Conservation (phyloP, 129 eudicot genomes). For the Saussurea involucrata region DNA sequence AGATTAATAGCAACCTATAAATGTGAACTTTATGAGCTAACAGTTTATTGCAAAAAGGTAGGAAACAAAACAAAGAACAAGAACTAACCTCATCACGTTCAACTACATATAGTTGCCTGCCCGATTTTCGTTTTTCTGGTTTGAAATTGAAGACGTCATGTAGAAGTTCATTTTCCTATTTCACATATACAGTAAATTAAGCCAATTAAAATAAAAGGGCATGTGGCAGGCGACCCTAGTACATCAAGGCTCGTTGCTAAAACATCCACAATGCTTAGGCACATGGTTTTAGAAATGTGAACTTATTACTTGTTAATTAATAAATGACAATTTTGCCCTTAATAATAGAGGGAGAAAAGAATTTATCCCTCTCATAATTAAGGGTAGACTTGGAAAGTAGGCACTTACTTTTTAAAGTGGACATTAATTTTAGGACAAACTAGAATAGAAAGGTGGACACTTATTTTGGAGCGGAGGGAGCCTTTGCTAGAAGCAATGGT, state of each 20-base stretch:
- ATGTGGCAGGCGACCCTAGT: too few species aligned
- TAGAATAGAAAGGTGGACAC: background rate
- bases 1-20: slow-evolving; percentile 26
- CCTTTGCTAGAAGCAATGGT: too few species aligned
- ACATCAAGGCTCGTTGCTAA: too few species aligned
- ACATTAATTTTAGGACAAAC: background rate
- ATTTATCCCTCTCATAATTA: background rate
- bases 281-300: background rate
- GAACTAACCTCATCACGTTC: slow-evolving; percentile 55
- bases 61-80: background rate
- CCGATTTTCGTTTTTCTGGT: slow-evolving; percentile 24
- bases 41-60: background rate
- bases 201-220: background rate
- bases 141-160: slow-evolving; percentile 49
- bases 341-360: background rate
- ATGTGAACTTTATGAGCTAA: slow-evolving; percentile 16
- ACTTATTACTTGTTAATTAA: too few species aligned
- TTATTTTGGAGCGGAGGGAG: too few species aligned
- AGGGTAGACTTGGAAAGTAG: background rate
- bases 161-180: slow-evolving; percentile 51
- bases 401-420: background rate
- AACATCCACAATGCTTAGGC: background rate
- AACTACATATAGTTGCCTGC: slow-evolving; percentile 32
- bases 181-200: slow-evolving; percentile 10
- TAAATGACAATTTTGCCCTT: background rate